Conservation (phyloP, 1,139 yeast species). For the Magnusiomyces sp. region DNA sequence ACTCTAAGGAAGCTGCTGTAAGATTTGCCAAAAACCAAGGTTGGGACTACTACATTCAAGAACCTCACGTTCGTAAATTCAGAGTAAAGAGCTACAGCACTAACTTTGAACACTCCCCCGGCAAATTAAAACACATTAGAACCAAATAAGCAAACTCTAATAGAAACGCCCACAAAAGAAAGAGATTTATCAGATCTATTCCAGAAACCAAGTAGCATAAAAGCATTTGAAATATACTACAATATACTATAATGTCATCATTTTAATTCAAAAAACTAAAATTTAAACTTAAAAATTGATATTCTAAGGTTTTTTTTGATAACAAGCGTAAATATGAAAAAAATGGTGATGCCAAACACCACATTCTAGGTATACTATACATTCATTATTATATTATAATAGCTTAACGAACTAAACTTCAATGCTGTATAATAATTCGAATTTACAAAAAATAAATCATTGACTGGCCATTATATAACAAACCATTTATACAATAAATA, state of each 20-base stretch:
- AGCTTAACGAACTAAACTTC: background rate
- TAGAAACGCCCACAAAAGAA: too few relatives aligned
- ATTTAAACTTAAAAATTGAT: background rate
- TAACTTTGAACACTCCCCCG: conserved; percentile 62
- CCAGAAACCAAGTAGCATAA: too few relatives aligned
- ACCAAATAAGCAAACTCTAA: conserved; percentile 44
- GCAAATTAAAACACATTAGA: conserved; percentile 73
- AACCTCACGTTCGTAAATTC: conserved; percentile 68
- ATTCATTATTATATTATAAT: background rate
- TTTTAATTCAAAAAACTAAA: background rate
- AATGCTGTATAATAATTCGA: too few relatives aligned
- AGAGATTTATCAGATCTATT: too few relatives aligned
- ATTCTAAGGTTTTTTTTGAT: background rate
- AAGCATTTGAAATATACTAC: too few relatives aligned
- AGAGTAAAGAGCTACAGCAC: conserved; percentile 66
- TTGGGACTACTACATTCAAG: conserved; percentile 78
- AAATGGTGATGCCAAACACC: background rate
- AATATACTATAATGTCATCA: conserved; percentile 7
- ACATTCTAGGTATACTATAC: background rate
- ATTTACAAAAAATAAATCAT: too few relatives aligned
- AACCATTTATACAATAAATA: background rate
- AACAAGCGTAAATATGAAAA: background rate
- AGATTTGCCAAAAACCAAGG: conserved; percentile 76
- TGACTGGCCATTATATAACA: too few relatives aligned
- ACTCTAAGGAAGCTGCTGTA: conserved; percentile 67